Evolutionary conservation across 2,329 filamentous ascomycete species (phyloP).

Genomic region (Xylariaceae sp.): DNA sequence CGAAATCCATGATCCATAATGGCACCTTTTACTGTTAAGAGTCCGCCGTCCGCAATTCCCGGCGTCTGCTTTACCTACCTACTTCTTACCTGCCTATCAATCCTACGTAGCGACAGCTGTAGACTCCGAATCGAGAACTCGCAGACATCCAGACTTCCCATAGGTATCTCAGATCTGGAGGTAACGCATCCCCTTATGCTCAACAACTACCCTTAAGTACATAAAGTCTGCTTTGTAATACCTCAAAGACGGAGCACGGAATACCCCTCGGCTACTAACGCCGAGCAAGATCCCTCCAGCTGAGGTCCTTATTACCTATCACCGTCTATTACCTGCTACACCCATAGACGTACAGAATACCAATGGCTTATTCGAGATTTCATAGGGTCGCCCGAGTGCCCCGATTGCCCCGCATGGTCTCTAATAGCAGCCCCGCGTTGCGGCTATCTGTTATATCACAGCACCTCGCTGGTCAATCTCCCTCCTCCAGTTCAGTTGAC

Average conservation of each 20-base stretch:
- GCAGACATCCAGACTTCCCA: background rate
- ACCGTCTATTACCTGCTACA: background rate
- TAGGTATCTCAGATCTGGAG: background rate
- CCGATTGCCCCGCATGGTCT: slow-evolving; percentile 27
- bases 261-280: background rate
- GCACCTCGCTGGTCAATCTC: slow-evolving; percentile 26
- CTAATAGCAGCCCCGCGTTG: slow-evolving; percentile 30
- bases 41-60: too few relatives aligned
- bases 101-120: too few relatives aligned
- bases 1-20: too few relatives aligned
- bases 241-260: background rate
- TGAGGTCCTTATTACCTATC: too few relatives aligned
- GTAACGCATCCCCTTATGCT: background rate
- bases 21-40: too few relatives aligned
- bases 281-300: background rate
- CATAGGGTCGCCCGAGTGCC: slow-evolving; percentile 25
- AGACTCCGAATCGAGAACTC: too few relatives aligned
- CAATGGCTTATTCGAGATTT: slow-evolving; percentile 26
- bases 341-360: background rate
- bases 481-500: slow-evolving; percentile 22
- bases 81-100: too few relatives aligned
- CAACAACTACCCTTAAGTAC: background rate
- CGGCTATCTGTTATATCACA: slow-evolving; percentile 29
- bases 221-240: background rate
- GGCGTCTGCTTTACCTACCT: too few relatives aligned